Evolutionary conservation across 176 grass and related monocot species (phyloP), one percentile per base, ranked within the genome.

Genomic region (Urochloa ruziziensis): DNA sequence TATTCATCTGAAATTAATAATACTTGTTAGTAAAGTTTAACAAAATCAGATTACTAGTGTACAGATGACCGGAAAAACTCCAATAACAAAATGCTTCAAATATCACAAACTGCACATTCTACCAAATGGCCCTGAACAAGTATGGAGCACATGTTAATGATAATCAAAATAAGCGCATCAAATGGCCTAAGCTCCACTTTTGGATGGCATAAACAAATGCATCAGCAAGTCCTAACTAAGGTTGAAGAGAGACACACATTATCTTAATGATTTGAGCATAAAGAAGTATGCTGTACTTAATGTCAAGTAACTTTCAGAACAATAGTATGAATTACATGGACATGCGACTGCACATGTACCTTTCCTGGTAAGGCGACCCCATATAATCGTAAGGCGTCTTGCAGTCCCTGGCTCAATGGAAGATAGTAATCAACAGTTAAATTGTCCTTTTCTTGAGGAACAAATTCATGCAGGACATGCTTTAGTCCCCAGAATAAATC

Each of bases 401-500:
- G 36, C 56, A 77, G 2, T 61, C 58, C 54, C 74, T 29, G 29
- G 74, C 56, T 61, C 15, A 43, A 0, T 4, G 74, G 56, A 1
- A 7, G 7, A 30, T 19, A 62, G 16, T 77, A 77, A 1, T 44
- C 15, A 1, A 18, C 0, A 2, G 36, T 77, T 29, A 77, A 2
- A 57, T 77, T 29, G 17, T 43, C 4, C 23, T 0, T 10, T 19
- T 77, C 56, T 39, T 77, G 13, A 2, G 36, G 23, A 60, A 77
- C 29, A 77, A 77, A 77, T 12, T 29, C n/a, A 62, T 17, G 14
- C 15, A 77, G n/a, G 36, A 77, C 15, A 61, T 43, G 16, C 36
- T 77, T 77, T 77, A 77, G 24, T 7, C 74, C 74, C 74, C 56
- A 77, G 7, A 77, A 7, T 7, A 77, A 18, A 25, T 77, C 74